phyloP scores from a whole-genome alignment of 2,329 filamentous ascomycete genomes.

The Fusarium sp. region DNA sequence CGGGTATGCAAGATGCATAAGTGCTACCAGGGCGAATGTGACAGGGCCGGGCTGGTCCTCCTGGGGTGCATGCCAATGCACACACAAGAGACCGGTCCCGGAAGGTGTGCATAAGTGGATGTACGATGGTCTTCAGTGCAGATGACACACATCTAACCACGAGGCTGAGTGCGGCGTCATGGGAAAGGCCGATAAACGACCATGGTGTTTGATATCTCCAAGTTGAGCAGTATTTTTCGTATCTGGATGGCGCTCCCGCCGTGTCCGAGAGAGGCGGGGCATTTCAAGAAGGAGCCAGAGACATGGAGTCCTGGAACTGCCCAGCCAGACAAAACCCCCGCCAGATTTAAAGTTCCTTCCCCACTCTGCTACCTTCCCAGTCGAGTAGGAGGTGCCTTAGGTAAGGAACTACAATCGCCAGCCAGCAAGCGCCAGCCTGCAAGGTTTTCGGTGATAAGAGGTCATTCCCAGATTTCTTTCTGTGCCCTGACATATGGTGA shows the following conservation, averaged over 20 bases:
- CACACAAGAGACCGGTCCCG: constrained; percentile 26
- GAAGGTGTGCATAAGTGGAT: constrained; percentile 36
- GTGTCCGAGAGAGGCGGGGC: not conserved
- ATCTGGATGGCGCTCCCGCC: not conserved
- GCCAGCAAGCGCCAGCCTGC: not conserved
- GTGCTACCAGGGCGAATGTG: constrained; percentile 34
- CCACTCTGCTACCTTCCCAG: constrained; percentile 16
- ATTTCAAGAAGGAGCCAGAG: not conserved
- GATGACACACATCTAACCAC: constrained; percentile 32
- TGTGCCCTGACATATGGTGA: not conserved
- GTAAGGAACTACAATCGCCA: not conserved
- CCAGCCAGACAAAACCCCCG: not conserved
- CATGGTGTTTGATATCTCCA: not conserved
- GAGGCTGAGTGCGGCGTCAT: constrained; percentile 20
- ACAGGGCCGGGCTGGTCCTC: constrained; percentile 37
- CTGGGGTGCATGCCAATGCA: constrained; percentile 34
- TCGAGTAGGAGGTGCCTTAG: not conserved
- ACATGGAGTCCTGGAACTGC: not conserved
- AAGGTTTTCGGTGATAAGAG: constrained; percentile 13
- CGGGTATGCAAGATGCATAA: constrained; percentile 44
- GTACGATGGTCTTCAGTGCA: constrained; percentile 30
- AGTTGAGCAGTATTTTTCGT: not conserved
- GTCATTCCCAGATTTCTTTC: not conserved
- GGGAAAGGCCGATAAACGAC: not conserved
- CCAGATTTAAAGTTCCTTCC: constrained; percentile 4